Percentiles rank a stretch among this genome's conserved stretches.
Evolutionary conservation across 2,329 filamentous ascomycete species (phyloP).

Genomic region (Ophiosphaerella korrae): DNA sequence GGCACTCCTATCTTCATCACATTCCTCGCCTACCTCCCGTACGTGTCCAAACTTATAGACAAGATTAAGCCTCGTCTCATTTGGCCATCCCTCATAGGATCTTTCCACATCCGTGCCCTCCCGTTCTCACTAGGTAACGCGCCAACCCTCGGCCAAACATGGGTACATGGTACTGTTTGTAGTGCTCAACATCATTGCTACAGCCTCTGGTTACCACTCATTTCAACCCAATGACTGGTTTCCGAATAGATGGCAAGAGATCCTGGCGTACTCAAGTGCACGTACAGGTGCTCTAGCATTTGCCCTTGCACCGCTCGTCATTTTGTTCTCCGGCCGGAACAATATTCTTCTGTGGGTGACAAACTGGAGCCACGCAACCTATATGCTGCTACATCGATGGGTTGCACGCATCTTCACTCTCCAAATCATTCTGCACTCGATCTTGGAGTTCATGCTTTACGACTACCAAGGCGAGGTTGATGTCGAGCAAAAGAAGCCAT

Average conservation of each 20-base stretch:
- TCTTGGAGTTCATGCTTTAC: slow-evolving; percentile 25
- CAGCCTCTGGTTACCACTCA: slow-evolving; percentile 38
- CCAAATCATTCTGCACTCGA: slow-evolving; percentile 28
- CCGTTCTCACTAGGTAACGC: slow-evolving; percentile 34
- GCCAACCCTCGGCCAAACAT: slow-evolving; percentile 52
- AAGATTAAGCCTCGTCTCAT: slow-evolving; percentile 19
- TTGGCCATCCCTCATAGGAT: slow-evolving; percentile 20
- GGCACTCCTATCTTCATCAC: slow-evolving; percentile 24
- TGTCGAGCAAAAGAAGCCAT: slow-evolving; percentile 24
- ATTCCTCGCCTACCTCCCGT: slow-evolving; percentile 15
- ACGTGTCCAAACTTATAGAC: slow-evolving; percentile 11
- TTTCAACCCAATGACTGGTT: slow-evolving; percentile 49
- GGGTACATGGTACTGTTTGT: slow-evolving; percentile 51
- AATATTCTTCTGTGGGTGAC: slow-evolving; percentile 48
- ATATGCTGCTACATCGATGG: slow-evolving; percentile 45
- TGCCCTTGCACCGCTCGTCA: slow-evolving; percentile 32
- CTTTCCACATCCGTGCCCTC: slow-evolving; percentile 20
- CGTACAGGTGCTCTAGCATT: slow-evolving; percentile 42
- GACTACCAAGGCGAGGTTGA: slow-evolving; percentile 15
- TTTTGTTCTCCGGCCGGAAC: slow-evolving; percentile 47
- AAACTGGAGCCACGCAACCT: slow-evolving; percentile 47
- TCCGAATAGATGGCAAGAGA: slow-evolving; percentile 21
- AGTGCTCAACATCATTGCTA: slow-evolving; percentile 23
- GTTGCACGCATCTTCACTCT: slow-evolving; percentile 26
- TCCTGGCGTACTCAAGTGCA: slow-evolving; percentile 33